These are phyloP conservation scores for Leishmania braziliensis DNA, from an alignment of 208 protist species.

Conservation along the genomic window DNA sequence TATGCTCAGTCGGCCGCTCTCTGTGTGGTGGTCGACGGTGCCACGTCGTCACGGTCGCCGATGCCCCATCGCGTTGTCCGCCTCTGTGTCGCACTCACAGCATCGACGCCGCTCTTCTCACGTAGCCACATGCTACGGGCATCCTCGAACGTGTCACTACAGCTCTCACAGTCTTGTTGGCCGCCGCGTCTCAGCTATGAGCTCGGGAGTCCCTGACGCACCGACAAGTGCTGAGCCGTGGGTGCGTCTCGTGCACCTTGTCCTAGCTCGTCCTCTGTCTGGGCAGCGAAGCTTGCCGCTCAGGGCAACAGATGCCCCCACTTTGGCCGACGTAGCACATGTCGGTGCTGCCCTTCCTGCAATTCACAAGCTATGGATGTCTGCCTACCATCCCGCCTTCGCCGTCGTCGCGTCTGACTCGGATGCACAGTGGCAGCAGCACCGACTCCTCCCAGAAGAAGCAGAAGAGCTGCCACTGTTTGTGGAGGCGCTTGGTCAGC, in stretches of 20 bases:
- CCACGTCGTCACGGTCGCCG: neutral
- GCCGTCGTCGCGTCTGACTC: neutral
- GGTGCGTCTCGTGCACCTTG: constrained; percentile 5
- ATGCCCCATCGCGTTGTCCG: neutral
- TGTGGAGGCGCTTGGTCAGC: constrained; percentile 24
- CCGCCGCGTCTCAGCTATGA: neutral
- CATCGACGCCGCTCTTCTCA: neutral
- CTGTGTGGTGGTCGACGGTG: neutral
- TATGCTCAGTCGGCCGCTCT: neutral
- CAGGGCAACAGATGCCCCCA: neutral
- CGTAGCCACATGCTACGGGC: neutral
- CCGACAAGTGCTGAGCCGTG: neutral
- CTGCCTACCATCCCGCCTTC: constrained; percentile 13
- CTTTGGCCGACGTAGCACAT: neutral
- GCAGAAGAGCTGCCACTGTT: constrained; percentile 27
- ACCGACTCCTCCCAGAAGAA: constrained; percentile 22
- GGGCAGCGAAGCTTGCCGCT: neutral
- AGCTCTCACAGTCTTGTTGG: neutral
- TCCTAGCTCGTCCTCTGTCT: neutral
- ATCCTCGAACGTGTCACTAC: neutral
- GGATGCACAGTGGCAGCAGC: neutral
- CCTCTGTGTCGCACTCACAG: neutral
- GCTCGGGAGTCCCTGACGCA: neutral
- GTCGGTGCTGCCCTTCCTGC: neutral
- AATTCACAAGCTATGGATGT: constrained; percentile 6